Conservation (phyloP, 306 rosid genomes). For the Carpinus fangiana region DNA sequence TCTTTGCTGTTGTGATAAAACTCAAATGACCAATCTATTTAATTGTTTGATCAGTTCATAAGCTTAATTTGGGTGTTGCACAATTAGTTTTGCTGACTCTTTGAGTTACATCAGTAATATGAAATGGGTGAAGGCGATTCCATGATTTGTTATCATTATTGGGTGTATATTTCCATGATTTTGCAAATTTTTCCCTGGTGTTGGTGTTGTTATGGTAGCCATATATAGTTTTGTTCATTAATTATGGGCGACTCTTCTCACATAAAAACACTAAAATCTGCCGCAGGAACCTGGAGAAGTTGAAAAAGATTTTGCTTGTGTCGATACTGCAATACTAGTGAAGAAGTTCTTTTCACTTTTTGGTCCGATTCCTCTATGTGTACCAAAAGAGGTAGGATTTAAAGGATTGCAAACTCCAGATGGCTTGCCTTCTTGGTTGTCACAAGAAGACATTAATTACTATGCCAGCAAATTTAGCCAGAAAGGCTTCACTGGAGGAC, state of each 20-base stretch:
- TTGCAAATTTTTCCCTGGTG: neutral
- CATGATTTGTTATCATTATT: no score
- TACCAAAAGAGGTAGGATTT: slow-evolving; percentile 54
- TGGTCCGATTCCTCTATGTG: slow-evolving; percentile 41
- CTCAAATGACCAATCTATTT: no score
- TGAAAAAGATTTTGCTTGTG: slow-evolving; percentile 55
- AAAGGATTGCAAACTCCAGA: slow-evolving; percentile 32
- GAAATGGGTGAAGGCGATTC: no score
- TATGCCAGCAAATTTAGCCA: slow-evolving; percentile 55
- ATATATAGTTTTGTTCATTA: neutral
- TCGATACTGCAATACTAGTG: slow-evolving; percentile 41
- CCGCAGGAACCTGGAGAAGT: slow-evolving; percentile 64
- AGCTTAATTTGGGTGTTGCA: neutral
- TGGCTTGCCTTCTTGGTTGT: slow-evolving; percentile 71
- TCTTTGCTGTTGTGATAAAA: no score
- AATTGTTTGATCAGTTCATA: no score
- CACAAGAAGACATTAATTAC: slow-evolving; percentile 62
- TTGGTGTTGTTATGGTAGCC: neutral
- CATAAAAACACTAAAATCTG: slow-evolving; percentile 8
- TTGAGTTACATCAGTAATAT: no score
- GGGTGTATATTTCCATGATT: no score
- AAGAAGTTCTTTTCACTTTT: slow-evolving; percentile 44
- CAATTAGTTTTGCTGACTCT: neutral
- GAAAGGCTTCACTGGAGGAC: slow-evolving; percentile 76
- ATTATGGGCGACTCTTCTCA: neutral